These are phyloP conservation scores for Arthrobotrys musiformis DNA, from an alignment of 2,329 filamentous ascomycete species.

Conservation along the genomic window DNA sequence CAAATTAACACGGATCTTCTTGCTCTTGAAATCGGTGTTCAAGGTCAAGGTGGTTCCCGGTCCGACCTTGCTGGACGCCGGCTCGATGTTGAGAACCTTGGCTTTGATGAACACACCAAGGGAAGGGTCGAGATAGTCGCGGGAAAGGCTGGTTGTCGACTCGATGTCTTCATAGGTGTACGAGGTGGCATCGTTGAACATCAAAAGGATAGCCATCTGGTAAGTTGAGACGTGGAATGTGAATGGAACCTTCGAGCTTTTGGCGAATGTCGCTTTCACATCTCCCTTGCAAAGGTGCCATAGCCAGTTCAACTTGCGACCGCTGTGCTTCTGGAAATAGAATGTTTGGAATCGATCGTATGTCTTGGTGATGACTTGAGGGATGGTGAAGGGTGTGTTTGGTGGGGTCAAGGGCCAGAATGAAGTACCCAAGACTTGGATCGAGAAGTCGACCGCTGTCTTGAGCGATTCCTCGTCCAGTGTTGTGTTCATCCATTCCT, in stretches of 20 bases:
- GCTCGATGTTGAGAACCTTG: conserved; percentile 80
- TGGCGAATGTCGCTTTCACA: conserved; percentile 91
- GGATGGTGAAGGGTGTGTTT: conserved; percentile 87
- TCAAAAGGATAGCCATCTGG: conserved; percentile 93
- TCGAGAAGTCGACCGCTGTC: conserved; percentile 82
- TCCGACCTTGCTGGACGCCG: conserved; percentile 78
- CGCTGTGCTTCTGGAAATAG: conserved; percentile 96
- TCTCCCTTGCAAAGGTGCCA: conserved; percentile 99
- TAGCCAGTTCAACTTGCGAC: conserved; percentile 95
- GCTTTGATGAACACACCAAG: conserved; percentile 90
- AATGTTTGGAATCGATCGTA: conserved; percentile 90
- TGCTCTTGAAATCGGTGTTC: conserved; percentile 96
- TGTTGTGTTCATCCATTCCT: conserved; percentile 76
- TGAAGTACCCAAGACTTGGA: conserved; percentile 92
- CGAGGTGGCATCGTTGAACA: conserved; percentile 92
- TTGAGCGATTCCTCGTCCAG: conserved; percentile 74
- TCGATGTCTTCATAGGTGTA: conserved; percentile 89
- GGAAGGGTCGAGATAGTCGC: conserved; percentile 86
- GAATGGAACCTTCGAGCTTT: conserved; percentile 86
- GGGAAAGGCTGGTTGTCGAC: conserved; percentile 79
- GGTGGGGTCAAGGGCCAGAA: conserved; percentile 95
- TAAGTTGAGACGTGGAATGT: conserved; percentile 98
- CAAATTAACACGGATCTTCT: conserved; percentile 96
- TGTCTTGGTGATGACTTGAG: conserved; percentile 83
- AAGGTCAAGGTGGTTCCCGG: conserved; percentile 82